Conservation (phyloP, 1,284 basidiomycete genomes). For the Singerocomus rubriflavus region DNA sequence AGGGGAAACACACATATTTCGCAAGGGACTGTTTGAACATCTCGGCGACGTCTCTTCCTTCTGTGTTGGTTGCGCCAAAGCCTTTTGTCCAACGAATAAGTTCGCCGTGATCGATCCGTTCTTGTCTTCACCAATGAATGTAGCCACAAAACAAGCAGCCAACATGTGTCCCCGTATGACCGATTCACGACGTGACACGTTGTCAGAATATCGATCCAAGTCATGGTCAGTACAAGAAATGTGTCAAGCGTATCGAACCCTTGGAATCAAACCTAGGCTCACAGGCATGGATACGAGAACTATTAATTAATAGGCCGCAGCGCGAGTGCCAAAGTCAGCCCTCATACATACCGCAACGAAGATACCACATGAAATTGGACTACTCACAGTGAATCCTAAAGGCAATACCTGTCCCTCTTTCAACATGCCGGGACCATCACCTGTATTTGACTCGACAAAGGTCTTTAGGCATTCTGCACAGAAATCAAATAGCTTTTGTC, state of each 20-base stretch:
- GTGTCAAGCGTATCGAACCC: not conserved
- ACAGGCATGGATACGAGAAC: slow-evolving; percentile 95
- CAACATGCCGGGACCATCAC: slow-evolving; percentile 54
- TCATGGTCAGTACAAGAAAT: not conserved
- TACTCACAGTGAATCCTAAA: slow-evolving; percentile 88
- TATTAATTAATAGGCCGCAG: slow-evolving; percentile 28
- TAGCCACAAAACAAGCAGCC: not conserved
- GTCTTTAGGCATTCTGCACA: slow-evolving; percentile 92
- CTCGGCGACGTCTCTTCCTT: slow-evolving; percentile 88
- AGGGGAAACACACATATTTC: slow-evolving; percentile 54
- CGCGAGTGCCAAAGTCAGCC: slow-evolving; percentile 1
- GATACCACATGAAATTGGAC: not conserved
- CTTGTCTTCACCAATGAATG: slow-evolving; percentile 56
- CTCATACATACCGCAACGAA: not conserved
- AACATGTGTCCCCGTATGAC: not conserved
- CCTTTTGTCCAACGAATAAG: slow-evolving; percentile 99
- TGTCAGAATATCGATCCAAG: not conserved
- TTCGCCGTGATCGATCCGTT: slow-evolving; percentile 90
- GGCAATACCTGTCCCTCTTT: slow-evolving; percentile 74
- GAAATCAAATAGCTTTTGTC: slow-evolving; percentile 93
- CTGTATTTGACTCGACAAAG: slow-evolving; percentile 81
- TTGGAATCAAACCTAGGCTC: slow-evolving; percentile 34
- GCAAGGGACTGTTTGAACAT: slow-evolving; percentile 87
- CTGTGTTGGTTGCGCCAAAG: slow-evolving; percentile 90
- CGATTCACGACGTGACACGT: not conserved